Percentiles rank a stretch among this genome's conserved stretches.
Conservation (phyloP, 2,329 filamentous ascomycete species). For the Apiospora aurea region DNA sequence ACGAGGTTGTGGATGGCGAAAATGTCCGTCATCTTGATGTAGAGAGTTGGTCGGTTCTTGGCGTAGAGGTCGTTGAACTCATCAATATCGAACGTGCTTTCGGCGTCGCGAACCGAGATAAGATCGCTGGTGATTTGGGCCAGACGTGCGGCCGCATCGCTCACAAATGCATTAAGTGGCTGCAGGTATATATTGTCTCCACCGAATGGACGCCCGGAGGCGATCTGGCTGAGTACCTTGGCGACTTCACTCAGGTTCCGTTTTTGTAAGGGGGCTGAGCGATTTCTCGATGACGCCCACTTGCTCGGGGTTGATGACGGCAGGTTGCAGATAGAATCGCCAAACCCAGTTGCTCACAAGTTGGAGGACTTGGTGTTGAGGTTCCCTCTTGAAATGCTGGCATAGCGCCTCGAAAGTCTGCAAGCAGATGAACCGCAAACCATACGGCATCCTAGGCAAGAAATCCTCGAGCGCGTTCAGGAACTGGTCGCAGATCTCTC, state of each 20-base stretch:
- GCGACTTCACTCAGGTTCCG: constrained; percentile 89
- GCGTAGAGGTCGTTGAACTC: constrained; percentile 98
- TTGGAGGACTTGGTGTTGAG: constrained; percentile 79
- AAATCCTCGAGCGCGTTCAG: constrained; percentile 82
- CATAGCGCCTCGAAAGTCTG: constrained; percentile 84
- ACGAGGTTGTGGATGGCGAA: constrained; percentile 94
- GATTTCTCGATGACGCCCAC: constrained; percentile 91
- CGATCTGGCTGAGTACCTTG: constrained; percentile 90
- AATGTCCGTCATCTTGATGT: constrained; percentile 98
- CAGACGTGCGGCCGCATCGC: constrained; percentile 82
- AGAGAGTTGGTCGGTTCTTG: constrained; percentile 95
- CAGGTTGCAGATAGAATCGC: constrained; percentile 92
- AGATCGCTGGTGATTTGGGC: constrained; percentile 77
- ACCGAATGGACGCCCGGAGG: constrained; percentile 87
- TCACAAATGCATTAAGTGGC: constrained; percentile 90
- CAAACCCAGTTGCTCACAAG: constrained; percentile 91
- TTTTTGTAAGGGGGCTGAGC: constrained; percentile 90
- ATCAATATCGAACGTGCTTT: constrained; percentile 95
- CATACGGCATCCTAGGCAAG: constrained; percentile 89
- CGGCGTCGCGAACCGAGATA: constrained; percentile 84
- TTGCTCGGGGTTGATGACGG: constrained; percentile 87
- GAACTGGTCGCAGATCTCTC: constrained; percentile 94
- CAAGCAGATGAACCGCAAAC: constrained; percentile 84
- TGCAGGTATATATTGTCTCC: constrained; percentile 96
- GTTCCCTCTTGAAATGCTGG: constrained; percentile 80